Percentiles rank a stretch among this genome's conserved stretches.
Conservation (phyloP, 306 rosid genomes). For the Echinosophora koreensis region DNA sequence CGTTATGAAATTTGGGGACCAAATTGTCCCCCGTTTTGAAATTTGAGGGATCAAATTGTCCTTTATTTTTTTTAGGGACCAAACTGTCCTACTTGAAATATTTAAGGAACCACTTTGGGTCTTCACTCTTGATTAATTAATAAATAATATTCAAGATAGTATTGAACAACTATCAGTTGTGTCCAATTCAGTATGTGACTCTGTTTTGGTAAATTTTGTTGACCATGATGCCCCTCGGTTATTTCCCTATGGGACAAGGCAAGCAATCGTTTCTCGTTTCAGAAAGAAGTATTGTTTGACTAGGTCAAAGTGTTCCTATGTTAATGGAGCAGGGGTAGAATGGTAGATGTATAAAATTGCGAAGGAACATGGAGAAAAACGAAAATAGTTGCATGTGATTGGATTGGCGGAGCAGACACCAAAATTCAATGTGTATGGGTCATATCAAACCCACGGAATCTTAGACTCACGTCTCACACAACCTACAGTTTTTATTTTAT, state of each 20-base stretch:
- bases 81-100: too few species aligned
- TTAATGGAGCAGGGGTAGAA: background rate
- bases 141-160: constrained; percentile 27
- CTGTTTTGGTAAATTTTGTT: background rate
- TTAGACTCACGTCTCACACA: background rate
- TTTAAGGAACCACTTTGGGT: too few species aligned
- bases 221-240: constrained; percentile 37
- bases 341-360: constrained; percentile 40
- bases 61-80: too few species aligned
- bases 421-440: constrained; percentile 50
- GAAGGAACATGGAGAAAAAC: constrained; percentile 36
- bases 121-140: too few species aligned
- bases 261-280: background rate
- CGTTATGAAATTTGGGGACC: too few species aligned
- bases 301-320: constrained; percentile 28
- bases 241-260: constrained; percentile 30
- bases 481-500: background rate
- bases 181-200: constrained; percentile 46
- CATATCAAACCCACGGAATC: constrained; percentile 68
- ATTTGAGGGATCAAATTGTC: too few species aligned
- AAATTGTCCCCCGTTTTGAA: too few species aligned
- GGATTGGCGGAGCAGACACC: constrained; percentile 39
- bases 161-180: constrained; percentile 35
- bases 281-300: constrained; percentile 22
- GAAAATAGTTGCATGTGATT: constrained; percentile 44